Evolutionary conservation across 257 asterid genomes (phyloP), one percentile per base, ranked within the genome.

Genomic region (Jacaranda copaia): DNA sequence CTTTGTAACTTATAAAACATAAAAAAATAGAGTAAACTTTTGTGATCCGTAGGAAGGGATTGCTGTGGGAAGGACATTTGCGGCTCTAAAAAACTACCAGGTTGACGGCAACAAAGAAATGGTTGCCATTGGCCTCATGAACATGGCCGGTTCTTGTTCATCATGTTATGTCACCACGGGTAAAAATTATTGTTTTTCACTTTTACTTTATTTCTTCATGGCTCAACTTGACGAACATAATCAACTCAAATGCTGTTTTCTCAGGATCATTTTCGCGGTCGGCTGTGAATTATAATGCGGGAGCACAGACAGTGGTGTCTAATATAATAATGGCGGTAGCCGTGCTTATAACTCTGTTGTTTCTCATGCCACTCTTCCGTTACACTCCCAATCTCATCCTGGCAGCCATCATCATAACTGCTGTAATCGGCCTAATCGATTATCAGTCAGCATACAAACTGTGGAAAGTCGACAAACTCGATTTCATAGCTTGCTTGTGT

Each of bases 71-170:
- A 84, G 97, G 72, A 95, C 99, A 65, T 95, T 95, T 83, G 99
- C 98, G 12, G 62, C 96, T 45, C 59, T 95, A 62, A 82, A 79
- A 68, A 91, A 91, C 79, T 95, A 95, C 91, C 98, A 92, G 86
- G 92, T 95, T 19, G 98, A 95, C 67, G 99, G 98, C 14, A 93
- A 95, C 87, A 91, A 93, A 88, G 99, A 95, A 86, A 95, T 95
- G 99, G 84, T 87, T 89, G 99, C 98, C 46, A 87, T 95, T 79
- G 99, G 99, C 79, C 77, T 95, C 20, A 95, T 95, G 99, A 95
- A 95, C 81, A 86, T 95, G 82, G 91, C 85, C 32, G 99, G 99
- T 19, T 95, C 97, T 77, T 91, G 96, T 64, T 74, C 92, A 77
- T 93, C 99, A 0, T 93, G 98, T 82, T 95, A 85, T 70, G 92